Evolutionary conservation across 441 rosid genomes (phyloP).

Genomic region (Breynia disticha): DNA sequence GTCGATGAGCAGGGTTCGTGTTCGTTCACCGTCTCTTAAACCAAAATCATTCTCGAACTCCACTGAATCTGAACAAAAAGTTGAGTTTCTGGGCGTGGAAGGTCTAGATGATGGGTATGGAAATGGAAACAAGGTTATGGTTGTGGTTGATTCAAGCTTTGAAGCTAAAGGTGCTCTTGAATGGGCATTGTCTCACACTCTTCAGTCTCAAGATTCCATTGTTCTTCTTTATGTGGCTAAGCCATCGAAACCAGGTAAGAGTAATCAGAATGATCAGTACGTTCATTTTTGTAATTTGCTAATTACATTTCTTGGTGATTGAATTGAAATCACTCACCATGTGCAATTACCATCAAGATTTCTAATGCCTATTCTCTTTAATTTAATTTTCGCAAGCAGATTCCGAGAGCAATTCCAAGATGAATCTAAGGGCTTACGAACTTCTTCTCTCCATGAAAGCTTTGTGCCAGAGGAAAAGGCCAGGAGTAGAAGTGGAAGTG

Average conservation of each 20-base stretch:
- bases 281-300: not conserved
- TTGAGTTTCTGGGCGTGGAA: constrained; percentile 33
- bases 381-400: constrained; percentile 14
- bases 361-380: not conserved
- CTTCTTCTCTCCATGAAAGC: constrained; percentile 55
- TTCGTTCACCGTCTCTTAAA: constrained; percentile 45
- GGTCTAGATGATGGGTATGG: constrained; percentile 5
- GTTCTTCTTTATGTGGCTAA: constrained; percentile 48
- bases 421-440: constrained; percentile 38
- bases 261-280: not conserved
- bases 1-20: constrained; percentile 31
- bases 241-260: constrained; percentile 36
- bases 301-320: not conserved
- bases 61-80: constrained; percentile 29
- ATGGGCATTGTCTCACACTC: constrained; percentile 71
- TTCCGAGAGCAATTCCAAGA: constrained; percentile 27
- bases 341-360: not conserved
- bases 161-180: constrained; percentile 77
- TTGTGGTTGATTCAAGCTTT: constrained; percentile 63
- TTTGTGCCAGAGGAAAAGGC: constrained; percentile 48
- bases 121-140: constrained; percentile 58
- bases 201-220: constrained; percentile 55
- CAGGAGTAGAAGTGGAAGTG: constrained; percentile 66
- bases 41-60: constrained; percentile 25
- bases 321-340: not conserved